Percentiles rank a stretch among this genome's conserved stretches.
These are phyloP conservation scores for Paramyrothecium sp. DNA, from an alignment of 2,329 filamentous ascomycete genomes.

Conservation along the genomic window DNA sequence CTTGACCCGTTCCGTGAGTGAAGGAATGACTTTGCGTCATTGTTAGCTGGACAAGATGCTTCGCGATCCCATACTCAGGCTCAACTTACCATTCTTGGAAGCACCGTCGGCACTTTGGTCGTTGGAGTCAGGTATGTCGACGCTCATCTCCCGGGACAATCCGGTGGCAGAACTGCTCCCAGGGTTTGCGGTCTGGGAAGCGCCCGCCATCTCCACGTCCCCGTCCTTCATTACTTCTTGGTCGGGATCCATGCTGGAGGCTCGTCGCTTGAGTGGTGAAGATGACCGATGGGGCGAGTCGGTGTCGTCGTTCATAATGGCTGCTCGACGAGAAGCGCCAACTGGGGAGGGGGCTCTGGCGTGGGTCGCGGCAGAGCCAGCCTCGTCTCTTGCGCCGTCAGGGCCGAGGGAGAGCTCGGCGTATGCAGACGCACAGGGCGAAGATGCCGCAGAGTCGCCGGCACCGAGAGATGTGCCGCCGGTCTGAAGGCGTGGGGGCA, in stretches of 20 bases:
- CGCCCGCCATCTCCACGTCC: constrained; percentile 45
- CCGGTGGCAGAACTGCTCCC: constrained; percentile 12
- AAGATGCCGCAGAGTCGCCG: constrained; percentile 55
- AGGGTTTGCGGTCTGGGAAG: constrained; percentile 19
- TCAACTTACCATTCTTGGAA: constrained; percentile 23
- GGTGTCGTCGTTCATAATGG: constrained; percentile 59
- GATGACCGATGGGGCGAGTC: constrained; percentile 60
- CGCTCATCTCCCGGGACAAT: constrained; percentile 38
- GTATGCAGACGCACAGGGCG: constrained; percentile 54
- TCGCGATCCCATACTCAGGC: too few relatives aligned
- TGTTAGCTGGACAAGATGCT: constrained; percentile 10
- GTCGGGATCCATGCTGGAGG: constrained; percentile 60
- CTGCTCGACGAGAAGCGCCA: constrained; percentile 44
- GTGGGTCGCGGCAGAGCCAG: constrained; percentile 33
- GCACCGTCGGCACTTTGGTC: constrained; percentile 13
- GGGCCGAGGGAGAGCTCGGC: constrained; percentile 56
- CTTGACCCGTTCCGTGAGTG: constrained; percentile 62
- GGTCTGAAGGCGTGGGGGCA: constrained; percentile 52
- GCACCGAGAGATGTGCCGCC: constrained; percentile 42
- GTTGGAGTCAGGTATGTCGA: constrained; percentile 32
- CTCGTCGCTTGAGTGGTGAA: constrained; percentile 63
- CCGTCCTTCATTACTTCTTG: constrained; percentile 35
- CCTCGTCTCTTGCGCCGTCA: constrained; percentile 50
- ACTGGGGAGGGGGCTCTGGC: constrained; percentile 53
- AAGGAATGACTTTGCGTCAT: constrained; percentile 21